phyloP scores from a whole-genome alignment of 305 asterid genomes.

The Andrographis paniculata region DNA sequence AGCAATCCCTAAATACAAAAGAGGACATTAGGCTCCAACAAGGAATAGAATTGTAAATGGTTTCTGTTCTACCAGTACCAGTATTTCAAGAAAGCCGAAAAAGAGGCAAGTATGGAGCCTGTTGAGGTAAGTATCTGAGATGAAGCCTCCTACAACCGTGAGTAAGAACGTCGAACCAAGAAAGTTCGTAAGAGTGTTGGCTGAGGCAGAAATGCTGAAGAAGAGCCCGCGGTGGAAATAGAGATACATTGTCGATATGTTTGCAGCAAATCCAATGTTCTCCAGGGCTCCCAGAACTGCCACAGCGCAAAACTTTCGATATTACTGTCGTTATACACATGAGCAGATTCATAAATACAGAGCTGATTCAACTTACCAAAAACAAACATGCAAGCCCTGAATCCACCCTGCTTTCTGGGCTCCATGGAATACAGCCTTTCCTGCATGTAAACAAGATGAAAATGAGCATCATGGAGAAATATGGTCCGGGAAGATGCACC shows the following conservation, averaged over 20 bases:
- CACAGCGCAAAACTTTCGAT: constrained; percentile 2
- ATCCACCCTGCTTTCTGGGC: constrained; percentile 24
- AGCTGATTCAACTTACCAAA: constrained; percentile 18
- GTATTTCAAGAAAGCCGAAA: constrained; percentile 28
- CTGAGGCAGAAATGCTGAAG: constrained; percentile 24
- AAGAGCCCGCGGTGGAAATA: constrained; percentile 20
- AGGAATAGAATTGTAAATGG: background rate
- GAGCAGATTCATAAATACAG: background rate
- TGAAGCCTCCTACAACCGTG: constrained; percentile 33
- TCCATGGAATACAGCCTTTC: constrained; percentile 8
- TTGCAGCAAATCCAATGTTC: constrained; percentile 34
- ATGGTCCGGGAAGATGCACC: background rate
- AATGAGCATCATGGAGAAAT: constrained; percentile 1
- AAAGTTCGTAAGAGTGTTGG: constrained; percentile 31
- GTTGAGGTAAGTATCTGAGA: constrained; percentile 30
- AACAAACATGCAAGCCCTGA: constrained; percentile 31
- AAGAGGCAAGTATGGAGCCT: constrained; percentile 29
- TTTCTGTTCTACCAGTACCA: constrained; percentile 2
- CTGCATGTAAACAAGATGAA: constrained; percentile 7
- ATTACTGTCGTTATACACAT: background rate
- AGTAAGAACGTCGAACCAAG: constrained; percentile 36
- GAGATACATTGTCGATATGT: constrained; percentile 30
- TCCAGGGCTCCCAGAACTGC: constrained; percentile 27
- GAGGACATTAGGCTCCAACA: background rate
- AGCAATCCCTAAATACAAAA: constrained; percentile 25